phyloP scores from a whole-genome alignment of 352 stramenopile genomes.

The Pythium volutum region DNA sequence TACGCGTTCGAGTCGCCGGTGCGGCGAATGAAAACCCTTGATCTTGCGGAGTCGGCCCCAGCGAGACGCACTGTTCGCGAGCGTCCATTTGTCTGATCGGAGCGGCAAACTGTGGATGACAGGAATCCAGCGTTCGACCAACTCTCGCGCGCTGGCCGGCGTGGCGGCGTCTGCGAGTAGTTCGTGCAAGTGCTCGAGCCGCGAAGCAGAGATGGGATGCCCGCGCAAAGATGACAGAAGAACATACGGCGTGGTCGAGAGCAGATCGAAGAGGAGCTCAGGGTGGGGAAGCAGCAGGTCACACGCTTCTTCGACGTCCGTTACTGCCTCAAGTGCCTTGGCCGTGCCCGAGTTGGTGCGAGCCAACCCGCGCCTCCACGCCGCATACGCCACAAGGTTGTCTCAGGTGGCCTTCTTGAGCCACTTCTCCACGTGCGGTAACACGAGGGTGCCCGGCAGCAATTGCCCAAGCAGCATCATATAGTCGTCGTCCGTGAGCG shows the following conservation, averaged over 20 bases:
- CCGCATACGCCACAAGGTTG: background rate
- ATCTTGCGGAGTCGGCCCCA: background rate
- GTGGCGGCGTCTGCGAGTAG: no score
- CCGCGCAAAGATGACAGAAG: background rate
- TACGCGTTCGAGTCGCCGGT: background rate
- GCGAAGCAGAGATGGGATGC: no score
- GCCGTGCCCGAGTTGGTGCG: background rate
- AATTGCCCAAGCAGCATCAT: background rate
- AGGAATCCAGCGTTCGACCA: background rate
- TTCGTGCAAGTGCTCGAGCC: no score
- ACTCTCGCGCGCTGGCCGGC: no score
- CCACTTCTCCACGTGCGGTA: background rate
- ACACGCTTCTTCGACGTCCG: background rate
- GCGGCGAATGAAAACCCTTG: background rate
- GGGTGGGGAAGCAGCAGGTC: background rate
- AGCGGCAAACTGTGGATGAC: background rate
- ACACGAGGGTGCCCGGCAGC: background rate
- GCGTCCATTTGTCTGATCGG: background rate
- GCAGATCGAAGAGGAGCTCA: background rate
- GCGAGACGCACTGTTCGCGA: background rate
- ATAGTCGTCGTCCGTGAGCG: background rate
- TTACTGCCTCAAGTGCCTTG: background rate
- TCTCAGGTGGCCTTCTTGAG: constrained; percentile 1
- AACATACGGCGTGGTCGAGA: background rate
- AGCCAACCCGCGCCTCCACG: background rate